Percentiles rank a stretch among this genome's conserved stretches.
Conservation (phyloP, 2,329 filamentous ascomycete species). For the Neopestalotiopsis sp. region DNA sequence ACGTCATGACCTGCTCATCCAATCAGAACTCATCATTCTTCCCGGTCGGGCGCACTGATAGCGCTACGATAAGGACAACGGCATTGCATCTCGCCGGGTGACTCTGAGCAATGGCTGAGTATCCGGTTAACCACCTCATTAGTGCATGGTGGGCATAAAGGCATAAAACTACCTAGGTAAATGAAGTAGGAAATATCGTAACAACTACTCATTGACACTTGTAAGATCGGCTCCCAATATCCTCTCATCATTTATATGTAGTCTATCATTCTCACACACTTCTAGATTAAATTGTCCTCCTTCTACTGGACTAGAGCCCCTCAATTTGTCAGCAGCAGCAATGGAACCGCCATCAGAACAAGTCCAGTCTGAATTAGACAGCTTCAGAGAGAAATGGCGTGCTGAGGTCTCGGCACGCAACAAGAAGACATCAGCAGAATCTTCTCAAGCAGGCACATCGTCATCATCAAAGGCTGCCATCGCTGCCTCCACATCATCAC, state of each 20-base stretch:
- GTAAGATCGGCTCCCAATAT: not conserved
- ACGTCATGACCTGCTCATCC: not conserved
- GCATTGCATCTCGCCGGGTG: not conserved
- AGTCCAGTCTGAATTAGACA: conserved; percentile 76
- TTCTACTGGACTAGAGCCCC: not conserved
- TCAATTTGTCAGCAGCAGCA: conserved; percentile 23
- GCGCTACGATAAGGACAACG: not conserved
- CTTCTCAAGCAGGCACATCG: not conserved
- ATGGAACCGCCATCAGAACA: conserved; percentile 31
- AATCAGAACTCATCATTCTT: conserved; percentile 2
- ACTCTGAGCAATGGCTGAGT: not conserved
- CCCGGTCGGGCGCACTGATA: not conserved
- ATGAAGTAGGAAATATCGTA: not conserved
- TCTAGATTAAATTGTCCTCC: not conserved
- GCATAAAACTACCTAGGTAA: not conserved
- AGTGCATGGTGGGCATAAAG: not conserved
- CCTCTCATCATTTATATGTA: not conserved
- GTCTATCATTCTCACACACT: not conserved
- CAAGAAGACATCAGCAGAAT: conserved; percentile 32
- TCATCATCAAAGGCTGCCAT: not conserved
- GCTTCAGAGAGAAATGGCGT: conserved; percentile 85
- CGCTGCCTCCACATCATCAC: conserved; percentile 23
- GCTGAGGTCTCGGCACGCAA: conserved; percentile 69
- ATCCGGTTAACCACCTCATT: not conserved
- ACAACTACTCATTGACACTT: not conserved